Conservation (phyloP, 2,329 filamentous ascomycete species). For the Arthrobotrys sinensis region DNA sequence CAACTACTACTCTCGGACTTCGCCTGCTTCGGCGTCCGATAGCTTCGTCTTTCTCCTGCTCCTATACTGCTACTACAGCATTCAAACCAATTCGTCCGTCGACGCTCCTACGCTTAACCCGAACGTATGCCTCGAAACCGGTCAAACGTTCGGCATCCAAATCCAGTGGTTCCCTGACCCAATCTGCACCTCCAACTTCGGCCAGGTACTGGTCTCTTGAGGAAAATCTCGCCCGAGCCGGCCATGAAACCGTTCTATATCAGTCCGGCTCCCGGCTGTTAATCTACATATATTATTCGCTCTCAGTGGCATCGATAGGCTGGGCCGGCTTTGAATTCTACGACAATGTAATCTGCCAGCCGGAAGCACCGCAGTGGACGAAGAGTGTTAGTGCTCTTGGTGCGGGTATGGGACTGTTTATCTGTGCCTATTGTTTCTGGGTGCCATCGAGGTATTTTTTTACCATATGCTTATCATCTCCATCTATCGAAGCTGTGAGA, state of each 20-base stretch:
- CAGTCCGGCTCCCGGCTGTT: slow-evolving; percentile 48
- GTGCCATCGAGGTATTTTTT: slow-evolving; percentile 47
- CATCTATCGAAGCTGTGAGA: no score
- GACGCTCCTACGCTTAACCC: slow-evolving; percentile 34
- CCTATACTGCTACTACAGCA: slow-evolving; percentile 13
- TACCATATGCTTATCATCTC: not conserved
- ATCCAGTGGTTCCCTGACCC: not conserved
- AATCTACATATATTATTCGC: slow-evolving; percentile 50
- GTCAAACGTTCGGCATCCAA: slow-evolving; percentile 29
- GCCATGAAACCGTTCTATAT: slow-evolving; percentile 58
- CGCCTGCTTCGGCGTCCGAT: slow-evolving; percentile 45
- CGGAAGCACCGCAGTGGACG: slow-evolving; percentile 51
- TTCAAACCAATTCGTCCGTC: slow-evolving; percentile 31
- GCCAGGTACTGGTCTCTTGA: slow-evolving; percentile 48
- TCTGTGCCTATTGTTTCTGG: slow-evolving; percentile 54
- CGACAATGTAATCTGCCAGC: slow-evolving; percentile 43
- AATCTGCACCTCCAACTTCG: slow-evolving; percentile 3
- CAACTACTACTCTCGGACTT: slow-evolving; percentile 31
- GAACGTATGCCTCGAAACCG: slow-evolving; percentile 50
- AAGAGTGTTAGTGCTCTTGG: slow-evolving; percentile 30
- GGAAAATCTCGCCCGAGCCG: slow-evolving; percentile 52
- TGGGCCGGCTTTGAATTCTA: slow-evolving; percentile 50
- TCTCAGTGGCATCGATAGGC: slow-evolving; percentile 36
- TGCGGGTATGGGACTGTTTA: slow-evolving; percentile 50
- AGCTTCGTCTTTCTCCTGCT: not conserved